Evolutionary conservation across 192 early-diverging fungal genomes (phyloP).

Genomic region (Coemansia sp.): DNA sequence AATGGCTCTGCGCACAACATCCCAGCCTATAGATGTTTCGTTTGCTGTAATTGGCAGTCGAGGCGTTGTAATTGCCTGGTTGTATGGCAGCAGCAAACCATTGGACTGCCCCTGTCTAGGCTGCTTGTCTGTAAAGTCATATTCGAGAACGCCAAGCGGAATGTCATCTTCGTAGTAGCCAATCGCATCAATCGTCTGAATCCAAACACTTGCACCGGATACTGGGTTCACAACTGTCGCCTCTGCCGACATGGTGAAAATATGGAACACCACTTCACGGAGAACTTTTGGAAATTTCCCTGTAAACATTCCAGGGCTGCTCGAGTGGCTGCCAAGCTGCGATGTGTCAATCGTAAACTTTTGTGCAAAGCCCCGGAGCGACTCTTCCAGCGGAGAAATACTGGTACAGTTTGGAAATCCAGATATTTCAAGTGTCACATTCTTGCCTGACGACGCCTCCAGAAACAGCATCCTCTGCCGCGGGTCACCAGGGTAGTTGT

Average conservation of each 20-base stretch:
- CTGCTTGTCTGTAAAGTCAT: constrained; percentile 27
- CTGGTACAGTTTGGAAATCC: constrained; percentile 45
- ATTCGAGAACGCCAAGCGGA: constrained; percentile 33
- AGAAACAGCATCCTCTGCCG: constrained; percentile 43
- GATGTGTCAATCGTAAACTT: constrained; percentile 22
- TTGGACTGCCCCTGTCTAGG: neutral
- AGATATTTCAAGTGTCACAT: constrained; percentile 25
- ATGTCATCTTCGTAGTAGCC: constrained; percentile 34
- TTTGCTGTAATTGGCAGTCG: constrained; percentile 35
- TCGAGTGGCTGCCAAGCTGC: constrained; percentile 9
- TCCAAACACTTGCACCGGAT: constrained; percentile 41
- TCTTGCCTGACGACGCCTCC: constrained; percentile 26
- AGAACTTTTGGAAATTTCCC: constrained; percentile 19
- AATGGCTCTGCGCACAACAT: constrained; percentile 38
- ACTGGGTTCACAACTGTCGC: constrained; percentile 47
- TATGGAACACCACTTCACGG: constrained; percentile 33
- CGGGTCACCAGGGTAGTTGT: constrained; percentile 38
- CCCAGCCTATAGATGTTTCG: constrained; percentile 50
- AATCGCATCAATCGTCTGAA: constrained; percentile 37
- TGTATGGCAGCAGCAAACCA: constrained; percentile 32
- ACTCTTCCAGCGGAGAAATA: constrained; percentile 37
- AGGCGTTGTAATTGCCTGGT: constrained; percentile 30
- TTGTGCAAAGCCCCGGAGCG: constrained; percentile 32
- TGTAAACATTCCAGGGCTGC: neutral
- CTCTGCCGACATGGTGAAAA: constrained; percentile 36